Evolutionary conservation across 2,329 filamentous ascomycete species (phyloP).

Genomic region (Cylindrodendrum hubeiense): DNA sequence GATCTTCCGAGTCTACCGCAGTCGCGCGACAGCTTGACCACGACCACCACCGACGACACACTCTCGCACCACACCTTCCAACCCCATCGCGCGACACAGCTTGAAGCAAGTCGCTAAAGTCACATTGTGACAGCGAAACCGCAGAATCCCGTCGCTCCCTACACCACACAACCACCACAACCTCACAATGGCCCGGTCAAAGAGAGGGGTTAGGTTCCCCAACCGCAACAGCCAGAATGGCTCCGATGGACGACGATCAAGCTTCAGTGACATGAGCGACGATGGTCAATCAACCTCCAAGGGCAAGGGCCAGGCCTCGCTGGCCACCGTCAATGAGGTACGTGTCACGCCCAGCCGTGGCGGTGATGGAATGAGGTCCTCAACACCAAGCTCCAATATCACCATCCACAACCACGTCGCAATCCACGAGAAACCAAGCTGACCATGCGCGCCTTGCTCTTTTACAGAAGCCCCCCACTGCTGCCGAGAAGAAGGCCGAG

Average conservation of each 20-base stretch:
- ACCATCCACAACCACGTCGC: not conserved
- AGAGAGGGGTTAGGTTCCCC: conserved; percentile 68
- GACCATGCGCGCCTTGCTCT: conserved; percentile 19
- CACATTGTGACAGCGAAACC: not conserved
- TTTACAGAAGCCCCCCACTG: conserved; percentile 56
- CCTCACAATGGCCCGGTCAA: conserved; percentile 52
- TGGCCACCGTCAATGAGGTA: conserved; percentile 54
- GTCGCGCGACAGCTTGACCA: conserved; percentile 15
- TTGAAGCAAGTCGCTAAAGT: not conserved
- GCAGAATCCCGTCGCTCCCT: not conserved
- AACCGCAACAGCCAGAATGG: conserved; percentile 56
- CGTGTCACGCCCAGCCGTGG: conserved; percentile 14
- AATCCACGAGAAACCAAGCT: conserved; percentile 25
- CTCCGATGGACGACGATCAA: conserved; percentile 71
- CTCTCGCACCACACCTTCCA: conserved; percentile 1
- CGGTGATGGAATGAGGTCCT: not conserved
- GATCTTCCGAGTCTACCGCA: conserved; percentile 26
- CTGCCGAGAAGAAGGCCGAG: conserved; percentile 66
- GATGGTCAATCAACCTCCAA: conserved; percentile 52
- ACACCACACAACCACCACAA: conserved; percentile 17
- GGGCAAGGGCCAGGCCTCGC: conserved; percentile 44
- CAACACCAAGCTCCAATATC: conserved; percentile 1
- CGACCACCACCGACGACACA: not conserved
- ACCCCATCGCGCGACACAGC: not conserved
- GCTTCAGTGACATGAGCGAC: conserved; percentile 79